A percentile compares a stretch with the other conserved stretches of the same genome.
phyloP scores from a whole-genome alignment of 2,329 filamentous ascomycete genomes.

The Arthrobotrys entomopaga region DNA sequence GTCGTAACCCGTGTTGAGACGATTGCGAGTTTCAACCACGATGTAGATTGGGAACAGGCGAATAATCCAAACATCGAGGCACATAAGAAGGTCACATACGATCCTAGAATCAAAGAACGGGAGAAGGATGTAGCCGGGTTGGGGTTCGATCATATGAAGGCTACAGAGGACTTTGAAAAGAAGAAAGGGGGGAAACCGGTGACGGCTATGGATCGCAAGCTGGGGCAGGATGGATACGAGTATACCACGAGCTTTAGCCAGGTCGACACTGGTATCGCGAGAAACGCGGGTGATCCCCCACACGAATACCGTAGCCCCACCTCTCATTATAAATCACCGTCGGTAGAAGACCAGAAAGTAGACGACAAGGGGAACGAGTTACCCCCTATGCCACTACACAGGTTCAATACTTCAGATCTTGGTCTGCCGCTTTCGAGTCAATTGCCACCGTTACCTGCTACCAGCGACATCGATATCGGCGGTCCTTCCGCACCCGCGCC shows the following conservation, averaged over 20 bases:
- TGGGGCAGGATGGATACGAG: slow-evolving; percentile 45
- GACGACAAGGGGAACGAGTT: slow-evolving; percentile 65
- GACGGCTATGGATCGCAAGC: slow-evolving; percentile 44
- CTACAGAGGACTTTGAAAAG: slow-evolving; percentile 57
- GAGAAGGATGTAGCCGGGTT: slow-evolving; percentile 79
- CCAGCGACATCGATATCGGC: slow-evolving; percentile 84
- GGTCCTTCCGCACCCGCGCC: slow-evolving; percentile 71
- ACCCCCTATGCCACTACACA: slow-evolving; percentile 67
- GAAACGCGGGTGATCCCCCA: slow-evolving; percentile 10
- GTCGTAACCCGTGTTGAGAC: slow-evolving; percentile 69
- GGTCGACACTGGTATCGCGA: slow-evolving; percentile 47
- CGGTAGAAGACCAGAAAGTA: slow-evolving; percentile 59
- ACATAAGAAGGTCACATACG: slow-evolving; percentile 68
- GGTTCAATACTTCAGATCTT: slow-evolving; percentile 73
- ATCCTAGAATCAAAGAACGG: slow-evolving; percentile 71
- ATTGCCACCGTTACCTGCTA: slow-evolving; percentile 74
- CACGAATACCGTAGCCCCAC: slow-evolving; percentile 15
- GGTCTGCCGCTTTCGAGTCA: slow-evolving; percentile 76
- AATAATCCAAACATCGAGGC: slow-evolving; percentile 69
- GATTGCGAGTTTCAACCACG: slow-evolving; percentile 78
- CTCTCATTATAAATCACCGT: slow-evolving; percentile 7
- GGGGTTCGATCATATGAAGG: slow-evolving; percentile 78
- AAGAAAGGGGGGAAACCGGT: slow-evolving; percentile 26
- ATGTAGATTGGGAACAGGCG: slow-evolving; percentile 72
- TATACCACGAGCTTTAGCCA: slow-evolving; percentile 51